Base-by-base conservation (phyloP, 306 rosid genomes). In the Phaseolus lunatus region DNA sequence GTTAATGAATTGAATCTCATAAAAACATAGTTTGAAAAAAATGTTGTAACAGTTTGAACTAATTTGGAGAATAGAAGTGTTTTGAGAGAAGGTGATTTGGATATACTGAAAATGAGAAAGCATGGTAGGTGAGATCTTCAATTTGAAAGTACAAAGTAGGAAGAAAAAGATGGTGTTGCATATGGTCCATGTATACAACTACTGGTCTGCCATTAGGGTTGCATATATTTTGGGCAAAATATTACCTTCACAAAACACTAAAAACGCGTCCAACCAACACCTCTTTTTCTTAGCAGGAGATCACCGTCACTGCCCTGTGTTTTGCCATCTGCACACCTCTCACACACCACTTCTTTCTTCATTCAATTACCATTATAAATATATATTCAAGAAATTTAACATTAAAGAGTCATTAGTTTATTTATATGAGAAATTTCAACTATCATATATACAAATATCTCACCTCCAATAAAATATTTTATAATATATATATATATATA, bases 171-270 rank as follows among this genome's bases (percentile, higher is more conserved):
- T 41, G 50, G 35, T 18, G 52, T 66, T 29, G 29, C 2, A 47
- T 48, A 75, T 48, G 72, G 80, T 48, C 72, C 72, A 75, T 64
- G 7, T 1, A 35, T 35, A 16, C 73, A 64, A 49, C 29, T 54
- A 15, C 29, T 65, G 73, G 80, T 65, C 80, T 76, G 66, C 73
- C 80, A 76, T 64, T 65, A 9, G 15, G 7, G 14, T 76, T 75
- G 37, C 72, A 63, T 61, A 62, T 74, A 44, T 59, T 47, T 8
- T 52, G 58, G 47, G 44, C 14, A 16, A 47, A 47, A 26, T n/a
- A 27, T n/a, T 4, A 27, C 11, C 16, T 0, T 29, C 29, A n/a
- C 33, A 71, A 52, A 71, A 19, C 49, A 52, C 67, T 72, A 5
- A 72, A 72, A 72, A 15, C 67, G 77, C 67, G 77, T 72, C 19